Conservation (phyloP, 78 protist species). For the Dictyostelium citrinum region DNA sequence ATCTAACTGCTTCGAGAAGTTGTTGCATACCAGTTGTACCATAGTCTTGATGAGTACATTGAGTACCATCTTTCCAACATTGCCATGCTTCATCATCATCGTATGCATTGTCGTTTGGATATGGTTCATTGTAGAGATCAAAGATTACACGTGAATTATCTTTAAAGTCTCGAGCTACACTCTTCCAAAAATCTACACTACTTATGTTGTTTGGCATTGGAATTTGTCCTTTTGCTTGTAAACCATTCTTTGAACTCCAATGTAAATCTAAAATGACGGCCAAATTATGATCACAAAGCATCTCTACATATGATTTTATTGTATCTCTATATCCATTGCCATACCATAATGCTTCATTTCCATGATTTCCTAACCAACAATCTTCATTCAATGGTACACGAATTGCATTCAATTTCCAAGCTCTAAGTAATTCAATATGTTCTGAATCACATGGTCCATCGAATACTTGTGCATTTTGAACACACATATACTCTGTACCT, state of each 20-base stretch:
- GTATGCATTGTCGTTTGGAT: slow-evolving; percentile 33
- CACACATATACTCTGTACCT: slow-evolving; percentile 71
- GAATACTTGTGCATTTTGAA: slow-evolving; percentile 21
- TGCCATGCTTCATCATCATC: slow-evolving; percentile 51
- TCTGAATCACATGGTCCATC: slow-evolving; percentile 42
- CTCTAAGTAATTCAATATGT: not conserved
- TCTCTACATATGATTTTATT: slow-evolving; percentile 10
- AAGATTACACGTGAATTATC: slow-evolving; percentile 13
- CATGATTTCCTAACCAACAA: slow-evolving; percentile 55
- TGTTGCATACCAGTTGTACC: slow-evolving; percentile 34
- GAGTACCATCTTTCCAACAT: slow-evolving; percentile 59
- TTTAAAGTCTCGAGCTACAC: slow-evolving; percentile 26
- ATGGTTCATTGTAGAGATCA: slow-evolving; percentile 73
- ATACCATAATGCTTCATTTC: slow-evolving; percentile 15
- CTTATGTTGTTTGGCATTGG: slow-evolving; percentile 46
- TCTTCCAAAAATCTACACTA: slow-evolving; percentile 23
- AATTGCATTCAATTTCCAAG: slow-evolving; percentile 43
- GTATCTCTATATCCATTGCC: slow-evolving; percentile 19
- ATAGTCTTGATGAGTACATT: slow-evolving; percentile 6
- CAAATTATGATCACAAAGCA: slow-evolving; percentile 1
- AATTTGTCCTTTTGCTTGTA: slow-evolving; percentile 36
- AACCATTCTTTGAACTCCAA: slow-evolving; percentile 11
- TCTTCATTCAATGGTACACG: slow-evolving; percentile 71
- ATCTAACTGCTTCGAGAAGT: slow-evolving; percentile 32
- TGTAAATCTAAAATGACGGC: slow-evolving; percentile 60